Conservation (phyloP, 1,139 yeast species). For the Suhomyces taliae region DNA sequence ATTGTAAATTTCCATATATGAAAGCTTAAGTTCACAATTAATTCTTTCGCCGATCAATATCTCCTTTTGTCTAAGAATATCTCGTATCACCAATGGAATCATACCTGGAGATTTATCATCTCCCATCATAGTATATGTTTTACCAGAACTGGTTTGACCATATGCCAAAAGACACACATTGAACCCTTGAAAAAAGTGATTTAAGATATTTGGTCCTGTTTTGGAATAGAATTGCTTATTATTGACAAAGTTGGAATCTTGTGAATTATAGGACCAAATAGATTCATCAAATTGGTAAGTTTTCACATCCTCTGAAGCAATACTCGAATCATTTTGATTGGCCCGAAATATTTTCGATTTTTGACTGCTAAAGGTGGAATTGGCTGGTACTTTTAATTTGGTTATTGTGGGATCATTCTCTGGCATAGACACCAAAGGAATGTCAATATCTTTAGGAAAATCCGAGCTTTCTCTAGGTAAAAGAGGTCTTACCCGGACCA, state of each 20-base stretch:
- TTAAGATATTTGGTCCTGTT: conserved; percentile 59
- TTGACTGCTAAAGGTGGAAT: conserved; percentile 14
- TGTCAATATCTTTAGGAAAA: conserved; percentile 6
- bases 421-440: conserved; percentile 35
- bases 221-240: conserved; percentile 52
- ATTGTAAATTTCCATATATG: conserved; percentile 72
- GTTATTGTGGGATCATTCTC: conserved; percentile 21
- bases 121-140: conserved; percentile 78
- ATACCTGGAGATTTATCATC: conserved; percentile 50
- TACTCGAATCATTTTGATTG: conserved; percentile 7
- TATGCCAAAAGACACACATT: conserved; percentile 76
- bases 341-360: conserved; percentile 2
- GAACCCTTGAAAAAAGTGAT: conserved; percentile 66
- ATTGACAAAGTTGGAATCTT: conserved; percentile 37
- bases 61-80: conserved; percentile 50
- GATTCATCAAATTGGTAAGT: conserved; percentile 57
- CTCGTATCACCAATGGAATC: conserved; percentile 58
- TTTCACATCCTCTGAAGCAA: conserved; percentile 21
- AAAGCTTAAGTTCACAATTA: conserved; percentile 55
- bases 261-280: conserved; percentile 53
- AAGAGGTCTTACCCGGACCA: conserved; percentile 49
- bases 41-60: conserved; percentile 39
- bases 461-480: conserved; percentile 32
- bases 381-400: conserved; percentile 23
- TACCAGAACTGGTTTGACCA: conserved; percentile 78